Base-by-base conservation (phyloP, 169 alveolate species). In the Cryptosporidium parvum region DNA sequence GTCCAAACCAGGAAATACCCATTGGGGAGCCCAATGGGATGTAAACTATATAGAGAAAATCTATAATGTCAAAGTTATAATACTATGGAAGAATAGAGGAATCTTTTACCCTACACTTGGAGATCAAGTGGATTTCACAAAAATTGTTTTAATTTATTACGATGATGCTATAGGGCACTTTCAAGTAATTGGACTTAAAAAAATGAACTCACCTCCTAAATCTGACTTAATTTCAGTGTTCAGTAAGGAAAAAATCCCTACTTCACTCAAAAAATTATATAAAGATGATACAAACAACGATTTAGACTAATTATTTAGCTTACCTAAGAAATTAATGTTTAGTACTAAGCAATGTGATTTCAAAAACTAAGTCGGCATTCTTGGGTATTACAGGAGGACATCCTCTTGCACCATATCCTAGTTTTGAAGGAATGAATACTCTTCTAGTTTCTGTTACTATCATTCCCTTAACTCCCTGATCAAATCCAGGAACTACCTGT, bases 381-480 rank as follows among this genome's bases (percentile, higher is more conserved):
- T 86, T 85, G 6, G 94, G 94, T 42, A 92, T 92, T 26, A 80
- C 75, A 18, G 89, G 89, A 21, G 94, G 93, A 33, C 86, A 92
- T 21, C 94, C 94, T 45, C 68, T 80, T 44, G 48, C 48, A n/a
- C 94, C 94, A 70, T 92, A 86, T 21, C 94, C 93, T 84, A 86
- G 85, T 69, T 70, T 80, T 5, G 93, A 73, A 3, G 94, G 94
- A 35, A 86, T 86, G 56, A 45, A 62, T 4, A 92, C 75, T 68
- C 84, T 86, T 65, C 93, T 85, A 5, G 87, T 84, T 59, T 92
- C 94, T 52, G 92, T 80, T 33, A 86, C 87, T 35, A 69, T 56
- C 94, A 92, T 92, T 85, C 94, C 94, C 23, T 86, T 85, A n/a
- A 86, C 93, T 29, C 94, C 94, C 29, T 92, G 94, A 29, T 92